Conservation (phyloP, 1,139 yeast genomes). For the Blastobotrys apis region DNA sequence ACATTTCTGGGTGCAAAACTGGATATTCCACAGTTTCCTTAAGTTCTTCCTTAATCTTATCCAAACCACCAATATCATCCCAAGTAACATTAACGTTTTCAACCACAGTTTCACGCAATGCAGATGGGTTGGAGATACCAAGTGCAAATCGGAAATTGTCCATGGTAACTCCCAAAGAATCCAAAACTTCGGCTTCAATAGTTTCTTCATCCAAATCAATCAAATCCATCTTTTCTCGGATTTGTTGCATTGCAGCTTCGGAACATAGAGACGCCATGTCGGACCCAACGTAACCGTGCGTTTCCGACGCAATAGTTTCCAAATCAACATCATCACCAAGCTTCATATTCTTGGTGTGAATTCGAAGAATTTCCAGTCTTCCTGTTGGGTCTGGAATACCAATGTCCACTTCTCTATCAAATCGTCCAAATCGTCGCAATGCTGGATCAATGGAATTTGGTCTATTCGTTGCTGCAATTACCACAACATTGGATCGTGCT, state of each 20-base stretch:
- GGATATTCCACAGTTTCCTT: slow-evolving; percentile 99
- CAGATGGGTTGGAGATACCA: slow-evolving; percentile 98
- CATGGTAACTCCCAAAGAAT: slow-evolving; percentile 97
- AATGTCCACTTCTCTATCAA: slow-evolving; percentile 97
- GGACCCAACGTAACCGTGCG: slow-evolving; percentile 99
- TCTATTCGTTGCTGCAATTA: slow-evolving; percentile 92
- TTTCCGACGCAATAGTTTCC: slow-evolving; percentile 84
- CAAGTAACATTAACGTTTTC: slow-evolving; percentile 97
- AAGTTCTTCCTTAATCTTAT: slow-evolving; percentile 89
- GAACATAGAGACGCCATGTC: slow-evolving; percentile 91
- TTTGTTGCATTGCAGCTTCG: slow-evolving; percentile 98
- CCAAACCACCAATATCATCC: slow-evolving; percentile 97
- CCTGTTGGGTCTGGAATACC: slow-evolving; percentile 99
- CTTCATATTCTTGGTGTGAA: slow-evolving; percentile 96
- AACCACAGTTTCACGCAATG: slow-evolving; percentile 98
- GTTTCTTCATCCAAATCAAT: slow-evolving; percentile 97
- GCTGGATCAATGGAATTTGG: slow-evolving; percentile 99
- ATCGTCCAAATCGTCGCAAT: slow-evolving; percentile 96
- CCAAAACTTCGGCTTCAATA: slow-evolving; percentile 94
- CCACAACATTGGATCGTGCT: slow-evolving; percentile 95
- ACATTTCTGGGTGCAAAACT: slow-evolving; percentile 96
- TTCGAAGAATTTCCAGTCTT: slow-evolving; percentile 90
- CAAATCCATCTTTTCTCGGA: slow-evolving; percentile 98
- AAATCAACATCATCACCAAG: slow-evolving; percentile 91
- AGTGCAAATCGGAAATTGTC: slow-evolving; percentile 97